These are phyloP conservation scores for Galerina sulciceps DNA, from an alignment of 768 basidiomycete genomes.

Conservation along the genomic window DNA sequence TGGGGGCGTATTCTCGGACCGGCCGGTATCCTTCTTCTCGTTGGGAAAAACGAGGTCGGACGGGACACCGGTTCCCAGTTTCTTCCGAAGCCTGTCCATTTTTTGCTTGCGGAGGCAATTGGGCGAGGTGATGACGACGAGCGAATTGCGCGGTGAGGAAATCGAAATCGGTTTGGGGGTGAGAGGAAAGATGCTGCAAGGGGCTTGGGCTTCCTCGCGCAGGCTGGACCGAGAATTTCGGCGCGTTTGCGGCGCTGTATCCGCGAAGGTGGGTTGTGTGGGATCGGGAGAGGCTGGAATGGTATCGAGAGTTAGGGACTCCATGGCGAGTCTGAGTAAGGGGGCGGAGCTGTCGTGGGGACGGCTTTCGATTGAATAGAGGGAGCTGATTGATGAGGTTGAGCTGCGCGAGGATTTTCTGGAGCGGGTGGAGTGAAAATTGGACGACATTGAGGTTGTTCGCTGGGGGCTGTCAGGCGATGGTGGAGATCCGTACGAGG, in stretches of 20 bases:
- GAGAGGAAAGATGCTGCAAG: background rate
- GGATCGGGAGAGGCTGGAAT: constrained; percentile 32
- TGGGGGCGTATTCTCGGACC: constrained; percentile 8
- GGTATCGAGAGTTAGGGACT: constrained; percentile 25
- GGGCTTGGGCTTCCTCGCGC: background rate
- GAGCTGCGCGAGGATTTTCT: background rate
- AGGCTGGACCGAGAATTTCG: constrained; percentile 1
- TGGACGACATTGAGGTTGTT: constrained; percentile 9
- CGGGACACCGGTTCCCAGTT: constrained; percentile 67
- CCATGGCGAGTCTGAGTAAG: constrained; percentile 21
- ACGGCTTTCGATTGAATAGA: constrained; percentile 13
- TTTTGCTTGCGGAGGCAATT: constrained; percentile 52
- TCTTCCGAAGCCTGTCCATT: constrained; percentile 65
- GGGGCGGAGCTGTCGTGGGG: constrained; percentile 19
- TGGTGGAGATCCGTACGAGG: constrained; percentile 21
- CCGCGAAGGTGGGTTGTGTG: constrained; percentile 16
- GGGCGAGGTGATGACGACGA: constrained; percentile 44
- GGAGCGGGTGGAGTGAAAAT: constrained; percentile 7
- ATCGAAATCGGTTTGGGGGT: constrained; percentile 2
- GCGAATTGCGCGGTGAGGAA: constrained; percentile 25
- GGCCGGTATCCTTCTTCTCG: constrained; percentile 4
- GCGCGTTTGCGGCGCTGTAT: constrained; percentile 8
- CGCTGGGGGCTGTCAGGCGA: constrained; percentile 1
- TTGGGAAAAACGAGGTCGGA: constrained; percentile 62
- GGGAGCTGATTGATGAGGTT: background rate